Conservation (phyloP, 169 alveolate genomes). For the Eimeria maxima region DNA sequence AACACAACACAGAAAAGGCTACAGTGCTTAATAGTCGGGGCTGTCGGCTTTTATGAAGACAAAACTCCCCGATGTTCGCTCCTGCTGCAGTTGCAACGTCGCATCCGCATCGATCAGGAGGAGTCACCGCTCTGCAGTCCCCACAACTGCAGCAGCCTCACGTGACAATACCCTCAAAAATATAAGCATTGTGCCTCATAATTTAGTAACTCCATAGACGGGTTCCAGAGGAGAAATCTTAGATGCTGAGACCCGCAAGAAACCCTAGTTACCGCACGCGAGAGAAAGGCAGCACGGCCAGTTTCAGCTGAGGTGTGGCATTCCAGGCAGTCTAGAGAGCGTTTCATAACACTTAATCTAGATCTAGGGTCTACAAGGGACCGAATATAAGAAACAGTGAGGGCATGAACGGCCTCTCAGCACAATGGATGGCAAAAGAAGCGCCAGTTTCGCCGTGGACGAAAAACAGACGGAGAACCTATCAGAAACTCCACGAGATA, state of each 20-base stretch:
- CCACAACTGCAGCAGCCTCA: conserved; percentile 32
- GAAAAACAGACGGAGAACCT: not conserved
- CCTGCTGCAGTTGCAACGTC: conserved; percentile 16
- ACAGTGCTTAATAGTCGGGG: not conserved
- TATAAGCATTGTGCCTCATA: not conserved
- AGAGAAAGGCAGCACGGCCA: not conserved
- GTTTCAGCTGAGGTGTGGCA: not conserved
- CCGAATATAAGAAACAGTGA: not conserved
- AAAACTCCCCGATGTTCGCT: not conserved
- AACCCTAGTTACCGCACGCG: not conserved
- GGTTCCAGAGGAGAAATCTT: not conserved
- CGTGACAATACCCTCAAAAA: not conserved
- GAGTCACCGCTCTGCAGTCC: conserved; percentile 11
- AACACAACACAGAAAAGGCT: conserved; percentile 1
- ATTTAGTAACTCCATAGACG: not conserved
- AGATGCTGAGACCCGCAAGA: not conserved
- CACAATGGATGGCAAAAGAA: conserved; percentile 11
- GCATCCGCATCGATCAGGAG: not conserved
- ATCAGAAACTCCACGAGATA: not conserved
- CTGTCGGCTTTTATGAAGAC: not conserved
- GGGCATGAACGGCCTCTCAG: not conserved
- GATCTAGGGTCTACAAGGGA: not conserved
- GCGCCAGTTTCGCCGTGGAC: conserved; percentile 22
- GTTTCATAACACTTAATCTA: not conserved
- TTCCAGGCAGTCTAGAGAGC: not conserved